A percentile compares a stretch with the other conserved stretches of the same genome.
Conservation (phyloP, 106 monocot species). For the Chionographis japonica region DNA sequence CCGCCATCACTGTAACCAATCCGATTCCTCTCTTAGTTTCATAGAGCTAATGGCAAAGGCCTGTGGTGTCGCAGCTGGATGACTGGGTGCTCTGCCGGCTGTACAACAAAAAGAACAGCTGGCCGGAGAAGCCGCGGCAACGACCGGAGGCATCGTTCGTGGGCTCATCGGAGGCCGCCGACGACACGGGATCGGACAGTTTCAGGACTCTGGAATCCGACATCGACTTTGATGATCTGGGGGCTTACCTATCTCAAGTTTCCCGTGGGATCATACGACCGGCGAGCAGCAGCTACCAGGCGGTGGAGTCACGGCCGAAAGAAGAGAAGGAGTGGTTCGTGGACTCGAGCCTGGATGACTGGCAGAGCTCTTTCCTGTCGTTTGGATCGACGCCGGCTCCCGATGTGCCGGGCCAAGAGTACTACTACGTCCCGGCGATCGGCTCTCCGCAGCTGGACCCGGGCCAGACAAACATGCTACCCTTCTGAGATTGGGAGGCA, state of each 20-base stretch:
- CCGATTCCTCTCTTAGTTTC: too few species aligned
- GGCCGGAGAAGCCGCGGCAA: constrained; percentile 25
- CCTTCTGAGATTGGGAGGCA: constrained; percentile 18
- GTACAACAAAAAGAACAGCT: constrained; percentile 42
- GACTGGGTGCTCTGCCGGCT: constrained; percentile 44
- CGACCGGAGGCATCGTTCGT: constrained; percentile 7
- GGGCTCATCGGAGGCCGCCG: constrained; percentile 9
- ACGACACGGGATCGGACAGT: constrained; percentile 45
- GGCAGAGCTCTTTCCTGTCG: constrained; percentile 13
- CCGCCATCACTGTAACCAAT: too few species aligned
- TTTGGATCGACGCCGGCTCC: constrained; percentile 7
- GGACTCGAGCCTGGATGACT: constrained; percentile 52
- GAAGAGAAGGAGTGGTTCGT: constrained; percentile 58
- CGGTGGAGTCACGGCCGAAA: constrained; percentile 4
- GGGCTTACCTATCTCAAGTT: background rate
- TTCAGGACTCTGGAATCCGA: constrained; percentile 52
- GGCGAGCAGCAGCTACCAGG: background rate
- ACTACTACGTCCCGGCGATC: constrained; percentile 31
- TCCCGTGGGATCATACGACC: background rate
- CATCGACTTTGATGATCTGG: constrained; percentile 18
- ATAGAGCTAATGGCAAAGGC: too few species aligned
- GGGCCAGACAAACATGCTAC: constrained; percentile 21
- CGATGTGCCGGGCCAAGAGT: constrained; percentile 18
- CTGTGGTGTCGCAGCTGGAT: constrained; percentile 20
- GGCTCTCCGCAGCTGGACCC: constrained; percentile 23